Conservation (phyloP, 2,329 filamentous ascomycete species). For the Myriosclerotinia duriaeana region DNA sequence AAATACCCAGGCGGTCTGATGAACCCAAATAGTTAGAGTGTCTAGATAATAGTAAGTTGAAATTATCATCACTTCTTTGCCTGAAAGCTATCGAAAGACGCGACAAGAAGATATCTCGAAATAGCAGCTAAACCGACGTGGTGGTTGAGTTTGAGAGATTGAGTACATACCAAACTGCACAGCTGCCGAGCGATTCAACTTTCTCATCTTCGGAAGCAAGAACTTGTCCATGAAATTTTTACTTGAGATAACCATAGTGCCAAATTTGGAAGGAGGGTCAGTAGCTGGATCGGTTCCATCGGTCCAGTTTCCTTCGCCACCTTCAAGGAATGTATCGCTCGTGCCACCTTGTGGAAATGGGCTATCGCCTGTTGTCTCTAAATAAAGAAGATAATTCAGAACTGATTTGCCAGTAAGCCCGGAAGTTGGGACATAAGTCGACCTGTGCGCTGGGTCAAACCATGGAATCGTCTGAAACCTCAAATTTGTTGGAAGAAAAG, state of each 20-base stretch:
- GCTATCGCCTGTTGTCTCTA: background rate
- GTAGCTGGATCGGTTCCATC: background rate
- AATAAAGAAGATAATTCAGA: background rate
- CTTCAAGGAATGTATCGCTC: background rate
- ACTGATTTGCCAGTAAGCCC: background rate
- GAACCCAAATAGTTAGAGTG: background rate
- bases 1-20: background rate
- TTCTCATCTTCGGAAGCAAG: background rate
- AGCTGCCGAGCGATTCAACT: background rate
- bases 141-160: background rate
- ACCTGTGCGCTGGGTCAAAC: background rate
- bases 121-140: background rate
- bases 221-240: background rate
- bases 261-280: background rate
- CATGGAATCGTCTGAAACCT: background rate
- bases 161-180: background rate
- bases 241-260: background rate
- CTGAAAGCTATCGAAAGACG: background rate
- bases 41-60: constrained; percentile 1
- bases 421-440: background rate
- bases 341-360: background rate
- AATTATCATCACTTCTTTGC: constrained; percentile 1
- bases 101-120: background rate
- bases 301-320: background rate
- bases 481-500: background rate